Percentiles rank a stretch among this genome's conserved stretches.
Conservation (phyloP, 75 land plant genomes). For the Pinus albicaulis region DNA sequence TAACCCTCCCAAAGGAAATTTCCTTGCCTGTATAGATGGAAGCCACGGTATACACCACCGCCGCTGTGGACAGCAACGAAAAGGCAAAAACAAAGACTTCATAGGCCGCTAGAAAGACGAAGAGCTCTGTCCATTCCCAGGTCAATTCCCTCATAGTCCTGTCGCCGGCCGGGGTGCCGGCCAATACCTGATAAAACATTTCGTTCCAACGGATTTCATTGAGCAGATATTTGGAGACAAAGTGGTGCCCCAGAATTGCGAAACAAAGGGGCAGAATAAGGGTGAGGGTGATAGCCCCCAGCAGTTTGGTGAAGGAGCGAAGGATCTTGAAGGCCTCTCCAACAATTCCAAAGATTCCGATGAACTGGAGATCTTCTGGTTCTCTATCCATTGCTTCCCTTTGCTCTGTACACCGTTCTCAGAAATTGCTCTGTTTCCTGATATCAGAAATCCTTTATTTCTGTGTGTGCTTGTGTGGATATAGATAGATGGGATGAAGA, state of each 20-base stretch:
- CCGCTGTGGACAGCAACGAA: conserved; percentile 66
- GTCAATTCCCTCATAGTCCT: conserved; percentile 13
- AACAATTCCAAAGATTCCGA: conserved; percentile 49
- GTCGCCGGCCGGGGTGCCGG: conserved; percentile 14
- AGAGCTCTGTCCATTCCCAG: conserved; percentile 20
- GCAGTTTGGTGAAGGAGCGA: conserved; percentile 23
- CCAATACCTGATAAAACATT: conserved; percentile 2
- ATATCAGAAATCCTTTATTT: too few relatives aligned
- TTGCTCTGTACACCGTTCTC: too few relatives aligned
- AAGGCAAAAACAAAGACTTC: conserved; percentile 35
- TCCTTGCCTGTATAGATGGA: conserved; percentile 22
- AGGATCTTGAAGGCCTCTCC: conserved; percentile 49
- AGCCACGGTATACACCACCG: conserved; percentile 53
- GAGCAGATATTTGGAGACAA: conserved; percentile 32
- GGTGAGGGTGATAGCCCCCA: conserved; percentile 38
- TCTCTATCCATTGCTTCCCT: conserved; percentile 39
- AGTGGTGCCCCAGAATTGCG: conserved; percentile 38
- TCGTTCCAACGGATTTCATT: conserved; percentile 35
- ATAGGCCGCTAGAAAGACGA: conserved; percentile 26
- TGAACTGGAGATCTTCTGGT: conserved; percentile 57
- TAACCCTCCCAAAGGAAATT: conserved; percentile 37
- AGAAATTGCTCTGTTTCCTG: too few relatives aligned
- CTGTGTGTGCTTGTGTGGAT: too few relatives aligned
- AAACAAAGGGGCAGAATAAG: conserved; percentile 61
- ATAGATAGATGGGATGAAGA: too few relatives aligned